Base-by-base conservation (phyloP, 225 moss, liverwort and hornwort species). In the Anthoceros angustus region DNA sequence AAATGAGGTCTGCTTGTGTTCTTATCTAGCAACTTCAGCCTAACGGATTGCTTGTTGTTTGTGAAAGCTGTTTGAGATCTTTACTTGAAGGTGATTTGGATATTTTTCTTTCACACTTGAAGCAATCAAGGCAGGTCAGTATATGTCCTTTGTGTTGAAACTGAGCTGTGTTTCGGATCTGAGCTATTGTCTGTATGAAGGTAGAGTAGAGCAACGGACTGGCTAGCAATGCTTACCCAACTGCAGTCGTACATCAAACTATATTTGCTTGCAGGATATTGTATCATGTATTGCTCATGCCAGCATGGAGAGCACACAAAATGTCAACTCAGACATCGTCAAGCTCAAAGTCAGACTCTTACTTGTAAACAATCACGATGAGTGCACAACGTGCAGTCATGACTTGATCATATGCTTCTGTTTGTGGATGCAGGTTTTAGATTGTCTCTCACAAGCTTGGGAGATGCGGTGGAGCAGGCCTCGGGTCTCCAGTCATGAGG, bases 271-370 rank as follows among this genome's bases (percentile, higher is more conserved):
- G 69, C 70, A 94, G 95, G 92, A 84, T 68, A 84, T 98, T 64
- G 88, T 98, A 66, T 82, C 79, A 45, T 73, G 83, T 60, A 82
- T 98, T 72, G 83, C 86, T 6, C 85, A 86, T 61, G 87, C 80
- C 69, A 98, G 95, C 74, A 84, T 89, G 80, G 95, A 98, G 70
- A 92, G 88, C 81, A 91, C 91, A 62, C 95, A 98, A 72, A 98
- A 92, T 75, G 89, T 98, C 46, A 88, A 89, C 75, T 88, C 91
- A 63, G 77, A 87, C 72, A 98, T 98, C 42, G 89, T 98, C 76
- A 98, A 88, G 74, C 88, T 98, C 73, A 88, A 95, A 90, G 94
- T 90, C 74, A 26, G 16, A 32, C 26, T 5, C 45, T 10, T 39
- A 40, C 12, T 39, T 63, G 18, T 62, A 40, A 43, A 18, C 2